Conservation (phyloP, 371 early-diverging fungal species). For the Mucor piriformis region DNA sequence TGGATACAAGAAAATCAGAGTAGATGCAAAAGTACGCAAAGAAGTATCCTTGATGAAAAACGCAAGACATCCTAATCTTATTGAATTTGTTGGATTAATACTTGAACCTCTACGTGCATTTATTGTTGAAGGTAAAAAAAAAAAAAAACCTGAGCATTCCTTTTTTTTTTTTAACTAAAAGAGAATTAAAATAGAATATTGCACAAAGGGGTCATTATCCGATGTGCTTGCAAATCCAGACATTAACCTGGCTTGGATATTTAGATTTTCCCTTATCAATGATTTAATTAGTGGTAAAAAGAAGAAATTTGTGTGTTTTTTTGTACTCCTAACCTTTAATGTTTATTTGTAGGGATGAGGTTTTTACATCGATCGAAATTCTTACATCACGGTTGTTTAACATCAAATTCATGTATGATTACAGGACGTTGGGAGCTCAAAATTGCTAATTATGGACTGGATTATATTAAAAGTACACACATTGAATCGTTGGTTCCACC, state of each 20-base stretch:
- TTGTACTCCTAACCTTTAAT: background rate
- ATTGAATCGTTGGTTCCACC: slow-evolving; percentile 18
- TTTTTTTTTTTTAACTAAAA: background rate
- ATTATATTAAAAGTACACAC: slow-evolving; percentile 31
- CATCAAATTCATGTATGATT: slow-evolving; percentile 49
- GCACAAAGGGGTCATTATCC: slow-evolving; percentile 49
- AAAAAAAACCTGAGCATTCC: background rate
- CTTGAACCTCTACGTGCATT: slow-evolving; percentile 33
- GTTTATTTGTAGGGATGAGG: slow-evolving; percentile 36
- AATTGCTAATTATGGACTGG: slow-evolving; percentile 53
- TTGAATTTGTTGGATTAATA: slow-evolving; percentile 43
- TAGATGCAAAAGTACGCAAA: slow-evolving; percentile 31
- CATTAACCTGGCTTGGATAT: slow-evolving; percentile 54
- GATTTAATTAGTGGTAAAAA: slow-evolving; percentile 44
- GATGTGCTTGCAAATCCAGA: slow-evolving; percentile 49
- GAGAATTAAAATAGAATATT: slow-evolving; percentile 32
- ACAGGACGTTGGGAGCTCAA: slow-evolving; percentile 57
- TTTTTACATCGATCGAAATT: slow-evolving; percentile 57
- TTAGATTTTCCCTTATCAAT: slow-evolving; percentile 54
- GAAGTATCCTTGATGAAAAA: slow-evolving; percentile 44
- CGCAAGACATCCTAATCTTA: slow-evolving; percentile 43
- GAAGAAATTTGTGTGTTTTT: background rate
- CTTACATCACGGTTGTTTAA: slow-evolving; percentile 45
- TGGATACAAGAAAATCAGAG: slow-evolving; percentile 34
- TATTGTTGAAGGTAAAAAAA: slow-evolving; percentile 40